Percentiles rank a stretch among this genome's conserved stretches.
These are phyloP conservation scores for Cordyceps farinosa DNA, from an alignment of 2,329 filamentous ascomycete species.

Conservation along the genomic window DNA sequence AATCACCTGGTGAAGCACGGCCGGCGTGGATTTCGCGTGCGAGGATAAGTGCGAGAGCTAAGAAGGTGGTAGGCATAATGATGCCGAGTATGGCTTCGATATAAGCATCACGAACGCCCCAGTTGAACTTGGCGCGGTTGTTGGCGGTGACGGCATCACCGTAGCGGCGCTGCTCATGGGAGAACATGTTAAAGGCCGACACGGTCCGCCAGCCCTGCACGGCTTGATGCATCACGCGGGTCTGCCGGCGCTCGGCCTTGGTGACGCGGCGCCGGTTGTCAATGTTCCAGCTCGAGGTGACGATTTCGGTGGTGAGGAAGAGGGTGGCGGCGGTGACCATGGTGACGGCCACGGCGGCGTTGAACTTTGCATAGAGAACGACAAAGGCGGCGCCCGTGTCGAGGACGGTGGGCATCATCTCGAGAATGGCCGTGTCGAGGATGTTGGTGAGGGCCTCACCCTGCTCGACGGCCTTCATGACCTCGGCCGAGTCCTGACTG, in stretches of 20 bases:
- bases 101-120: slow-evolving; percentile 23
- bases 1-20: slow-evolving; percentile 48
- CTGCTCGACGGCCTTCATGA: slow-evolving; percentile 62
- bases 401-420: slow-evolving; percentile 57
- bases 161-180: slow-evolving; percentile 29
- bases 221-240: slow-evolving; percentile 53
- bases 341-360: slow-evolving; percentile 50
- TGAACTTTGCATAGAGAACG: slow-evolving; percentile 60
- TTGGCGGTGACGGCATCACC: slow-evolving; percentile 25
- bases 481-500: slow-evolving; percentile 59
- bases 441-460: slow-evolving; percentile 57
- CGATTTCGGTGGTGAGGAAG: slow-evolving; percentile 27
- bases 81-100: slow-evolving; percentile 31
- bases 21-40: slow-evolving; percentile 37
- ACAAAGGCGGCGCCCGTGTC: slow-evolving; percentile 60
- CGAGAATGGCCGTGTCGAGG: slow-evolving; percentile 57
- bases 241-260: slow-evolving; percentile 45
- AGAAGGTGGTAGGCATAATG: slow-evolving; percentile 44
- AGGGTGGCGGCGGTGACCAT: slow-evolving; percentile 26
- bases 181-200: slow-evolving; percentile 38
- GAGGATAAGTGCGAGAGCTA: slow-evolving; percentile 42
- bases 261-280: slow-evolving; percentile 22
- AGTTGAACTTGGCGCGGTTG: slow-evolving; percentile 24
- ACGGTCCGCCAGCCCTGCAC: slow-evolving; percentile 60
- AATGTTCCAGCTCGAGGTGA: slow-evolving; percentile 37